These are phyloP conservation scores for Solanum verrucosum DNA, from an alignment of 257 asterid species.

Conservation along the genomic window DNA sequence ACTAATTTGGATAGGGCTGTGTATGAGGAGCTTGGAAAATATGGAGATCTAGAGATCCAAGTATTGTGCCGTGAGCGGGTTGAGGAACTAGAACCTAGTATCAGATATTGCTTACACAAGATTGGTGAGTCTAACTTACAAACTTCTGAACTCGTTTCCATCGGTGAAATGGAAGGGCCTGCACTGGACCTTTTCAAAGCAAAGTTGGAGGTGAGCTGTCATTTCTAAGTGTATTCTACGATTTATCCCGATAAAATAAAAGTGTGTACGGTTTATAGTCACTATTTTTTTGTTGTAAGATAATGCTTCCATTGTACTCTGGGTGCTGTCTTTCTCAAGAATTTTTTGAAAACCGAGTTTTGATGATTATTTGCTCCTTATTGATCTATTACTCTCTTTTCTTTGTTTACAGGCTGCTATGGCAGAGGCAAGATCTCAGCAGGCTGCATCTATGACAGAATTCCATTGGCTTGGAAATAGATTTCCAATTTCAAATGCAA, in stretches of 20 bases:
- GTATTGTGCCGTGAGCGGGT: constrained; percentile 90
- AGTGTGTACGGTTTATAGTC: background rate
- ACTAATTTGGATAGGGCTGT: constrained; percentile 60
- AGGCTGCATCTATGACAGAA: constrained; percentile 95
- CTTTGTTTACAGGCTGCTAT: constrained; percentile 67
- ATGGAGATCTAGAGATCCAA: constrained; percentile 90
- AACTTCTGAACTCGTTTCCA: constrained; percentile 69
- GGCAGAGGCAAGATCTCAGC: constrained; percentile 99
- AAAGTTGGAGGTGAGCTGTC: constrained; percentile 70
- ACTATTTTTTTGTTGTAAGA: background rate
- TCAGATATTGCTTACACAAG: constrained; percentile 83
- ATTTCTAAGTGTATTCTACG: background rate
- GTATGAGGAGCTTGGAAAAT: constrained; percentile 96
- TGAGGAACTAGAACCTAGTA: constrained; percentile 90
- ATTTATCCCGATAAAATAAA: background rate
- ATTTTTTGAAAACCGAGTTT: background rate
- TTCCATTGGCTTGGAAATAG: constrained; percentile 84
- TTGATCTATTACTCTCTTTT: constrained; percentile 12
- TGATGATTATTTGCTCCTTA: background rate
- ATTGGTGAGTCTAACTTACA: constrained; percentile 81
- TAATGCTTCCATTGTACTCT: background rate
- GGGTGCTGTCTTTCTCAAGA: background rate
- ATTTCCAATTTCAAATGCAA: constrained; percentile 88
- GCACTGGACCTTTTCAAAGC: constrained; percentile 91
- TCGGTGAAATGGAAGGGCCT: constrained; percentile 96